Evolutionary conservation across 768 basidiomycete genomes (phyloP).

Genomic region (Macrolepiota fuliginosa): DNA sequence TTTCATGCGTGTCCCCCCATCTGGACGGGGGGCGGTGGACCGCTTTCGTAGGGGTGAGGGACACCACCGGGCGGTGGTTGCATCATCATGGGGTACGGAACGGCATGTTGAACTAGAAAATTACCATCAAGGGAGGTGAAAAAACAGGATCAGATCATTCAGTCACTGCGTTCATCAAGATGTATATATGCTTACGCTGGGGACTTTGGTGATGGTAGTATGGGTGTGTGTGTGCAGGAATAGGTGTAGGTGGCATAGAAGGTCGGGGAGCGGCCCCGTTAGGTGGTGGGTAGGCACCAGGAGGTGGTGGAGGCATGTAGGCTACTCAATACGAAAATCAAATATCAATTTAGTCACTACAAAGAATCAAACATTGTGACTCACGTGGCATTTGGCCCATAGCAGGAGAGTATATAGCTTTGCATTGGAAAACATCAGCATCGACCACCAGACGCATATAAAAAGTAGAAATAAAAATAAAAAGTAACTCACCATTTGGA

Average conservation of each 20-base stretch:
- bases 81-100: constrained; percentile 93
- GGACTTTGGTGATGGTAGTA: constrained; percentile 85
- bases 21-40: constrained; percentile 63
- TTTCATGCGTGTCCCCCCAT: constrained; percentile 77
- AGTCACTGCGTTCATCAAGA: background rate
- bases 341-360: constrained; percentile 5
- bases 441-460: constrained; percentile 9
- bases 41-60: constrained; percentile 74
- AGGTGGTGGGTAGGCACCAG: constrained; percentile 74
- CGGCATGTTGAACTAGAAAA: constrained; percentile 74
- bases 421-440: constrained; percentile 7
- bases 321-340: constrained; percentile 27
- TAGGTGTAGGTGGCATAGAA: constrained; percentile 90
- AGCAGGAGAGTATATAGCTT: constrained; percentile 80
- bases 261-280: constrained; percentile 78
- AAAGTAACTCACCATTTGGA: constrained; percentile 61
- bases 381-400: constrained; percentile 89
- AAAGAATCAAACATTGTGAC: constrained; percentile 28
- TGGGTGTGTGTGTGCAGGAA: constrained; percentile 81
- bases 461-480: background rate
- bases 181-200: constrained; percentile 53
- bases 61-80: constrained; percentile 56
- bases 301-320: constrained; percentile 79
- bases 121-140: background rate
- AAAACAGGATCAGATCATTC: background rate